Conservation (phyloP, 495 filamentous ascomycete genomes). For the Apiosordaria backusii region DNA sequence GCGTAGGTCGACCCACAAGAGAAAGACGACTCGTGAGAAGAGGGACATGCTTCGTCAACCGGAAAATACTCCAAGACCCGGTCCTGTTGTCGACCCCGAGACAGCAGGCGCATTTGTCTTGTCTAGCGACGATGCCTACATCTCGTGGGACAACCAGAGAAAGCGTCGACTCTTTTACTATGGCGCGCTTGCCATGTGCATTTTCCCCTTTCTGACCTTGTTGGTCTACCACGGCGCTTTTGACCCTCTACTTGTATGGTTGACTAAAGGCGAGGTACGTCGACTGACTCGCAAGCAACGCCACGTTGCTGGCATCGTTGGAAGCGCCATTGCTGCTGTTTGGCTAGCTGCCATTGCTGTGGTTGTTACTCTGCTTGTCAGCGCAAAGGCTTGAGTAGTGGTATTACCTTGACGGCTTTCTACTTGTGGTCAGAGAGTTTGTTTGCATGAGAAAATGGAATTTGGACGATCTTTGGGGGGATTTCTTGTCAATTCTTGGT, state of each 20-base stretch:
- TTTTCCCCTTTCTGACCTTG: constrained; percentile 36
- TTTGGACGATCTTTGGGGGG: constrained; percentile 11
- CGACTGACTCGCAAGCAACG: constrained; percentile 29
- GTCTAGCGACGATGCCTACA: constrained; percentile 22
- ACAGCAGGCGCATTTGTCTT: constrained; percentile 11
- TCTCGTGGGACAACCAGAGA: constrained; percentile 27
- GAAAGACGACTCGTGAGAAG: constrained; percentile 5
- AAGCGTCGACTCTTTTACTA: constrained; percentile 31
- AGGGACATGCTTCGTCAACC: neutral
- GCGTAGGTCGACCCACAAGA: constrained; percentile 12
- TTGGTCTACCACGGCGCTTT: constrained; percentile 30
- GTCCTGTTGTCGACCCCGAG: constrained; percentile 13
- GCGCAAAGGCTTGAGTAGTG: constrained; percentile 1
- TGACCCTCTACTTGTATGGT: constrained; percentile 31
- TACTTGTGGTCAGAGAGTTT: constrained; percentile 1
- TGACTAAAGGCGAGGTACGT: constrained; percentile 32
- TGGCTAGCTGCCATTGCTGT: constrained; percentile 21
- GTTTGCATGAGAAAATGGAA: neutral
- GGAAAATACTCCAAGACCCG: neutral
- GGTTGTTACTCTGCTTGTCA: constrained; percentile 9
- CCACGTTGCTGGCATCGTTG: constrained; percentile 23
- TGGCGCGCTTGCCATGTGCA: constrained; percentile 25
- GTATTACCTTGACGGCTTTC: neutral
- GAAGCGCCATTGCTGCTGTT: constrained; percentile 18
- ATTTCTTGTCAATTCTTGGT: constrained; percentile 8